Conservation (phyloP, 1,284 basidiomycete genomes). For the Malassezia sympodialis region DNA sequence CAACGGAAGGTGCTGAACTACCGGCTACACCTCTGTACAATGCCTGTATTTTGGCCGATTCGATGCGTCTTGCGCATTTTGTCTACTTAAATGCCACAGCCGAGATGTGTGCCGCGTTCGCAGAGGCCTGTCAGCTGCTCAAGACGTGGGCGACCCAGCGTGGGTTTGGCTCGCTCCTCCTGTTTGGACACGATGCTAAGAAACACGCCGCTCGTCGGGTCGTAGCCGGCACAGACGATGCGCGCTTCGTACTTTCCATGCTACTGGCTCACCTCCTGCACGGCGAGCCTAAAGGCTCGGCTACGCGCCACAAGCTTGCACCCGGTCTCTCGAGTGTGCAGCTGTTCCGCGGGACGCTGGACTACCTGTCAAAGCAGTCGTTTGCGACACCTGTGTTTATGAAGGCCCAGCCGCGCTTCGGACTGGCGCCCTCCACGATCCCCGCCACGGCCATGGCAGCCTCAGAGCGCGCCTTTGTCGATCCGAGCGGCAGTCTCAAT, state of each 20-base stretch:
- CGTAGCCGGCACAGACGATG: constrained; percentile 50
- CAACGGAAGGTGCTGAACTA: constrained; percentile 8
- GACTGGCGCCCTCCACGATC: constrained; percentile 29
- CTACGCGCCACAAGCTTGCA: constrained; percentile 52
- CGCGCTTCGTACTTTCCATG: constrained; percentile 57
- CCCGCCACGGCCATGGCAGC: constrained; percentile 45
- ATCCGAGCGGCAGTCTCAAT: constrained; percentile 69
- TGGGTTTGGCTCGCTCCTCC: constrained; percentile 57
- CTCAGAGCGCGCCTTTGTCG: constrained; percentile 59
- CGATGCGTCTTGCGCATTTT: constrained; percentile 60
- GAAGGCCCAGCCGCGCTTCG: constrained; percentile 48
- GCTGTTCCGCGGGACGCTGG: constrained; percentile 67
- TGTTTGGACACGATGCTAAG: constrained; percentile 10
- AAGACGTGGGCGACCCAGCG: constrained; percentile 83
- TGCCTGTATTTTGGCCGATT: constrained; percentile 60
- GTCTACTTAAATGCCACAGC: constrained; percentile 62
- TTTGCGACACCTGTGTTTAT: constrained; percentile 61
- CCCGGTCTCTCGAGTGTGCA: constrained; percentile 75
- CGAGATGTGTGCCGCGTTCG: constrained; percentile 59
- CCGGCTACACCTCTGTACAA: constrained; percentile 66
- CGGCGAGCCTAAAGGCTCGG: constrained; percentile 50
- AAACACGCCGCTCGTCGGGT: constrained; percentile 18
- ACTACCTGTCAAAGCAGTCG: constrained; percentile 63
- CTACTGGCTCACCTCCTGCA: constrained; percentile 45
- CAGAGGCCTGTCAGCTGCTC: constrained; percentile 67